Evolutionary conservation across 345 rosid species (phyloP).

Genomic region (Brassica rapa): DNA sequence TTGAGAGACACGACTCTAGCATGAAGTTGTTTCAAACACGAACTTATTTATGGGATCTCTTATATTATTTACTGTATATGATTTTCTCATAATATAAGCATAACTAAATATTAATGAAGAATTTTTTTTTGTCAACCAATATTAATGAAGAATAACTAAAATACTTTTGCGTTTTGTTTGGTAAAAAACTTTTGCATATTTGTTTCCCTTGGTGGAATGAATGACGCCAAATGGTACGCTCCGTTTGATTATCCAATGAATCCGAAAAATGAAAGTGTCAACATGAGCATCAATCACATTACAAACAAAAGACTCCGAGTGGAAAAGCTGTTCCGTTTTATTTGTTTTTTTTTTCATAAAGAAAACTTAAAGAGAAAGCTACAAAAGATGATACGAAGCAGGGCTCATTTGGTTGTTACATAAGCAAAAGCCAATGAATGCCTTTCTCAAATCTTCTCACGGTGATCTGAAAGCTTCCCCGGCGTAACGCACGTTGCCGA

Average conservation of each 20-base stretch:
- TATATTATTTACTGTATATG: no score
- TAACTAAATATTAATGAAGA: no score
- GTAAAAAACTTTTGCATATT: no score
- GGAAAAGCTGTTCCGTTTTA: constrained; percentile 17
- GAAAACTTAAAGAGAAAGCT: constrained; percentile 7
- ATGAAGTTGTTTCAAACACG: no score
- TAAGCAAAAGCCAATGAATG: constrained; percentile 24
- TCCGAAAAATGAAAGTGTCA: neutral
- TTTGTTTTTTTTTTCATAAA: neutral
- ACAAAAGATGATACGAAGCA: constrained; percentile 22
- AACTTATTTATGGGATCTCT: no score
- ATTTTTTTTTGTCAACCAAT: no score
- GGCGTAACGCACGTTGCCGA: constrained; percentile 78
- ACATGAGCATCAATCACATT: constrained; percentile 15
- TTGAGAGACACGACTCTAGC: no score
- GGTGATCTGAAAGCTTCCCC: constrained; percentile 92
- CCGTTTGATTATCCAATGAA: constrained; percentile 13
- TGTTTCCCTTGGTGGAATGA: neutral
- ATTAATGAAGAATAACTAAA: no score
- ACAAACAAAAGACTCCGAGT: constrained; percentile 14
- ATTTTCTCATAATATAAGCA: no score
- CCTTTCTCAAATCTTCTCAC: constrained; percentile 37
- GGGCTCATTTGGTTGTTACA: constrained; percentile 10
- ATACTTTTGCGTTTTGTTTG: no score
- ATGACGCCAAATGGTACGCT: constrained; percentile 2